These are phyloP conservation scores for Aspergillus floridensis DNA, from an alignment of 2,329 filamentous ascomycete species.

Conservation along the genomic window DNA sequence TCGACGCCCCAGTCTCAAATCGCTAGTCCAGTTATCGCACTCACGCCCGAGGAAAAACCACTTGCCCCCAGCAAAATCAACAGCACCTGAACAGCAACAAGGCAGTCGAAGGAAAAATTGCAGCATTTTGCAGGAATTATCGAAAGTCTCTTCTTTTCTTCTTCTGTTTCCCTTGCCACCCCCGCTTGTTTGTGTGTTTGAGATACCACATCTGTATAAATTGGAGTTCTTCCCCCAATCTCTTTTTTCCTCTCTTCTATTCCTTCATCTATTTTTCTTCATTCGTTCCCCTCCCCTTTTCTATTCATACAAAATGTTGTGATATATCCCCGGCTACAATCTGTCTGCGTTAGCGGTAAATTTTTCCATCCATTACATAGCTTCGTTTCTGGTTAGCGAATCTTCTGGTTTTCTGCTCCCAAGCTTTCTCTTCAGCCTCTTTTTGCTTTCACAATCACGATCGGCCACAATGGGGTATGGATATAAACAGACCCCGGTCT, in stretches of 20 bases:
- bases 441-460: too few species aligned
- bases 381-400: too few species aligned
- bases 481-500: too few species aligned
- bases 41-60: constrained; percentile 19
- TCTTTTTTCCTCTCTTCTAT: background rate
- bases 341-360: too few species aligned
- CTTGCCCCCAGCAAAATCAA: background rate
- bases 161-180: background rate
- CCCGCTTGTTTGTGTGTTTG: background rate
- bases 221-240: background rate
- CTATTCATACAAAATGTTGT: background rate
- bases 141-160: background rate
- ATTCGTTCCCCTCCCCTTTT: too few species aligned
- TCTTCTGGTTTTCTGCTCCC: too few species aligned
- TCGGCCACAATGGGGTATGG: too few species aligned
- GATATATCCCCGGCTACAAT: background rate
- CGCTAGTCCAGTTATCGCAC: constrained; percentile 6
- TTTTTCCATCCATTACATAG: too few species aligned
- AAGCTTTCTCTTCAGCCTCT: too few species aligned
- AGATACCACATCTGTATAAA: background rate
- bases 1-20: constrained; percentile 18
- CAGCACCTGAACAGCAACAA: background rate
- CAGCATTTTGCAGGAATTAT: background rate
- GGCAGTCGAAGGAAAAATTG: too few species aligned
- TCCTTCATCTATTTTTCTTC: background rate